Evolutionary conservation across 1,284 basidiomycete genomes (phyloP).

Genomic region (Tetrapyrgos nigripes): DNA sequence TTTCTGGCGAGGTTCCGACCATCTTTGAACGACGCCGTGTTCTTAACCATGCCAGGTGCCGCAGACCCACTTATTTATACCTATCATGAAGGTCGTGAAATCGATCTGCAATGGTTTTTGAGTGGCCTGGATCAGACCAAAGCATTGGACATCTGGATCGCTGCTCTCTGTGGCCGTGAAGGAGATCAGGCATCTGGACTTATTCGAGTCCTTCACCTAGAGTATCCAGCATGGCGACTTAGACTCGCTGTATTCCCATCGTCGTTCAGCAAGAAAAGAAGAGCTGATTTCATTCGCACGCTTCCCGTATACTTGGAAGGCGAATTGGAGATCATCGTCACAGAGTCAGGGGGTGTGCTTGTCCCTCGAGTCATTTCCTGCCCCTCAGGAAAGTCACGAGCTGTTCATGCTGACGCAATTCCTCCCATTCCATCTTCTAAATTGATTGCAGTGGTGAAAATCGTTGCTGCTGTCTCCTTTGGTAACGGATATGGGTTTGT

Average conservation of each 20-base stretch:
- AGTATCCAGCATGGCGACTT: background rate
- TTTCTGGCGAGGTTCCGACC: background rate
- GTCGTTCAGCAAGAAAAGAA: background rate
- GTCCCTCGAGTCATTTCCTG: background rate
- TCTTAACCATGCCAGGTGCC: constrained; percentile 13
- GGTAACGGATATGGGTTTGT: background rate
- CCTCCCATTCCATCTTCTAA: background rate
- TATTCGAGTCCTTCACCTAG: background rate
- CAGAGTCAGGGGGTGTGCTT: background rate
- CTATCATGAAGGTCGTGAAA: constrained; percentile 22
- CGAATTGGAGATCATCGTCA: background rate
- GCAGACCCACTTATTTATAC: constrained; percentile 13
- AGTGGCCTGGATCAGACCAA: constrained; percentile 23
- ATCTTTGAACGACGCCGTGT: constrained; percentile 7
- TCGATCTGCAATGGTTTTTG: constrained; percentile 26
- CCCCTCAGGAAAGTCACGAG: background rate
- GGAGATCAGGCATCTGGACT: constrained; percentile 24
- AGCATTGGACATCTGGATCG: constrained; percentile 23
- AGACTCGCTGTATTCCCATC: too few relatives aligned
- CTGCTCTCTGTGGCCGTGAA: constrained; percentile 13
- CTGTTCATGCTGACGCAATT: too few relatives aligned
- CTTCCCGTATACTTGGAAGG: background rate
- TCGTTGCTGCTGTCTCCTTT: background rate
- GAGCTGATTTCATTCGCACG: background rate
- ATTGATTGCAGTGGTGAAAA: background rate